Evolutionary conservation across 2,329 filamentous ascomycete species (phyloP), one percentile per base, ranked within the genome.

Genomic region (Pseudogymnoascus sp.): DNA sequence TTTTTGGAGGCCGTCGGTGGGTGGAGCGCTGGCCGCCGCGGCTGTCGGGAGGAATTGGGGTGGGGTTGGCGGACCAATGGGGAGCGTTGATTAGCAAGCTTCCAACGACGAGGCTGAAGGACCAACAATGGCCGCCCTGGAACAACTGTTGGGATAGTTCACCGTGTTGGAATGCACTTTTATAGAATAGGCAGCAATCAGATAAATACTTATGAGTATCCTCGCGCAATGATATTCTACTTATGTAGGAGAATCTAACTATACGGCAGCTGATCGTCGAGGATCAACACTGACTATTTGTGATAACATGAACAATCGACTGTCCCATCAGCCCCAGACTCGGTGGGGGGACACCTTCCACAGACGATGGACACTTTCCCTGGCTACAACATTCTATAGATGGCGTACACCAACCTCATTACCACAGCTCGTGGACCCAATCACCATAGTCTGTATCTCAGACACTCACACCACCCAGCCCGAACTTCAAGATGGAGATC

Each of bases 381-480:
- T 43, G 4, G 16, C 39, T 4, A 4, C 3, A 2, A 21, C 10
- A 43, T 43, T 43, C 1, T 43, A 48, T 14, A 23, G 11, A 48
- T 48, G 19, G 43, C 43, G 43, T 23, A 14, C 10, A 14, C 43
- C 19, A 48, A 48, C 5, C 21, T 3, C 10, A 25, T 7, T 48
- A 14, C 21, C 43, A n/a, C 19, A 13, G 6, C 19, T 48, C 6
- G 13, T 48, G 11, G 43, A 25, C 0, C 77, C 84, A 5, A 84
- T 97, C 72, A 86, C 87, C 65, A 82, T 97, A 23, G 90, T 96
- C 68, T 96, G 91, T 77, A 85, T 97, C 67, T 95, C 92, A 8
- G 93, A 97, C 77, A 97, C 93, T 0, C 93, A 97, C 77, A 85
- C 85, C 65, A 80, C 83, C 45, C 80, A 81, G 11, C 78, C 85